A percentile compares a stretch with the other conserved stretches of the same genome.
These are phyloP conservation scores for Plasmopara muralis DNA, from an alignment of 352 stramenopile species.

Conservation along the genomic window DNA sequence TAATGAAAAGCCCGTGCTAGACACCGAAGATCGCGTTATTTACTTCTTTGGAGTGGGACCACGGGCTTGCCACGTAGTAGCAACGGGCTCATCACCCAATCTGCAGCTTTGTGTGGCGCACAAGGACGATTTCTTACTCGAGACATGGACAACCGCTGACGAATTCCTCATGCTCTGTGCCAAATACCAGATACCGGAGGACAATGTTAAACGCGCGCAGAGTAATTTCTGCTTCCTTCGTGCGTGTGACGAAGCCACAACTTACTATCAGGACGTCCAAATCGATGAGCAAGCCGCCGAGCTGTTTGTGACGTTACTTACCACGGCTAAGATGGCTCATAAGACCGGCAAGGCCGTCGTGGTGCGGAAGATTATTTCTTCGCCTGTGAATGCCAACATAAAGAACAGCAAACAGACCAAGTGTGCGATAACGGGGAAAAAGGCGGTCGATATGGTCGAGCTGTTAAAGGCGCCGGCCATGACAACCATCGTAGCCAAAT, in stretches of 20 bases:
- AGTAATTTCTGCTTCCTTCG: conserved; percentile 43
- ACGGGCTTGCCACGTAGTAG: conserved; percentile 24
- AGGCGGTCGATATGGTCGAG: conserved; percentile 1
- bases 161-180: conserved; percentile 42
- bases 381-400: conserved; percentile 8
- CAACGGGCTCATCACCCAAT: conserved; percentile 31
- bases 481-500: conserved; percentile 29
- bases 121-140: conserved; percentile 30
- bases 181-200: conserved; percentile 24
- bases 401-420: conserved; percentile 2
- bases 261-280: conserved; percentile 22
- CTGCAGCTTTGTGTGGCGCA: conserved; percentile 44
- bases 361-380: conserved; percentile 14
- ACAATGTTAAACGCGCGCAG: conserved; percentile 29
- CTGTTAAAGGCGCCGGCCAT: conserved; percentile 22
- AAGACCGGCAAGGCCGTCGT: conserved; percentile 17
- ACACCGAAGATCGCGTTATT: conserved; percentile 63
- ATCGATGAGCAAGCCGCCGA: conserved; percentile 24
- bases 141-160: conserved; percentile 12
- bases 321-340: conserved; percentile 19
- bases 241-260: conserved; percentile 44
- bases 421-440: too few relatives aligned
- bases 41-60: conserved; percentile 72
- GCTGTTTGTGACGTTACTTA: conserved; percentile 32
- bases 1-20: conserved; percentile 41